These are phyloP conservation scores for Clohesyomyces aquaticus DNA, from an alignment of 495 filamentous ascomycete genomes.

Conservation along the genomic window DNA sequence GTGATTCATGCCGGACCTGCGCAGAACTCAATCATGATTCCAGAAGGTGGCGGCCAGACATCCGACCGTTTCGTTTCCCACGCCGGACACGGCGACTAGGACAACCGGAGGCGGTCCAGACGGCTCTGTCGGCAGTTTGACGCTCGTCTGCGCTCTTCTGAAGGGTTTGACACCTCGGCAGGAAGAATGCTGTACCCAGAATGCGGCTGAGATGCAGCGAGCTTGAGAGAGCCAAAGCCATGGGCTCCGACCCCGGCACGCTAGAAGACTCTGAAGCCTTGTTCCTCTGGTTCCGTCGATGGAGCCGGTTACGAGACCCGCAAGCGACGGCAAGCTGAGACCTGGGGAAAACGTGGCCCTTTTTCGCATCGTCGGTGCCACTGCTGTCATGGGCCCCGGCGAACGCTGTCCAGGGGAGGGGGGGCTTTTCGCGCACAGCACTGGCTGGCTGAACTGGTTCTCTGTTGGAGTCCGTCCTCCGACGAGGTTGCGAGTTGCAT, in stretches of 20 bases:
- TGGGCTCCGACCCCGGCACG: conserved; percentile 7
- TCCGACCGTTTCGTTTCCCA: too few relatives aligned
- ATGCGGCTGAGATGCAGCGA: background rate
- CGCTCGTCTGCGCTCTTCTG: background rate
- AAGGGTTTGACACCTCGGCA: too few relatives aligned
- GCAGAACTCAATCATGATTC: too few relatives aligned
- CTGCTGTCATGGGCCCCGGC: conserved; percentile 10
- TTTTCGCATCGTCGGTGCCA: background rate
- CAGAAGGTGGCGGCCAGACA: too few relatives aligned
- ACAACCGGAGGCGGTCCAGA: background rate
- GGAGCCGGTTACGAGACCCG: background rate
- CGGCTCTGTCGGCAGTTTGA: conserved; percentile 7
- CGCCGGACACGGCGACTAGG: background rate
- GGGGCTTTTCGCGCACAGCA: background rate
- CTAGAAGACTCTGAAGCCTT: conserved; percentile 6
- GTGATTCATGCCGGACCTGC: too few relatives aligned
- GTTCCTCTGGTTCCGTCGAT: background rate
- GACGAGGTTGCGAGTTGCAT: too few relatives aligned
- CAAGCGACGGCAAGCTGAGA: conserved; percentile 14
- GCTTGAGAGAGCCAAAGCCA: background rate
- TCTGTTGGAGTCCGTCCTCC: too few relatives aligned
- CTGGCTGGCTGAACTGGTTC: conserved; percentile 8
- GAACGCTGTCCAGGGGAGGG: background rate
- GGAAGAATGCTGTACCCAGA: too few relatives aligned
- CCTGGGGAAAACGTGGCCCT: conserved; percentile 14